Base-by-base conservation (phyloP, 352 stramenopile genomes). In the Peronospora farinosa region DNA sequence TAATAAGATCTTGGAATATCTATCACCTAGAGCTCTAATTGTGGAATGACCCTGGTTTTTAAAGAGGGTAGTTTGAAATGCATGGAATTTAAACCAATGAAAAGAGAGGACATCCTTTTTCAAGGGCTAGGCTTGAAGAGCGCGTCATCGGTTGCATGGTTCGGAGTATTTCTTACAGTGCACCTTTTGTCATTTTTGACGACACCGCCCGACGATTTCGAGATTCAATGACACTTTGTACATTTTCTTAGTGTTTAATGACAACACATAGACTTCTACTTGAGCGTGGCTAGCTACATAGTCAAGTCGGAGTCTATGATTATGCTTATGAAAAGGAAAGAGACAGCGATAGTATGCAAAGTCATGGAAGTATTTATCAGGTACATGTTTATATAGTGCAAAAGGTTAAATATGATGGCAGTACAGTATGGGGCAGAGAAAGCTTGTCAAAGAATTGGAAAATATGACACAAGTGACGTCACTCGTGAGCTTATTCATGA, bases 1-100 rank as follows among this genome's bases (percentile, higher is more conserved):
- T 5, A n/a, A n/a, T 7, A 7, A 7, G 23, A n/a, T n/a, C n/a
- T n/a, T n/a, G n/a, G n/a, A n/a, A n/a, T n/a, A n/a, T n/a, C n/a
- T 27, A 7, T 65, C 42, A 30, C 52, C 47, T 69, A 47, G 27
- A 58, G 65, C 62, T 60, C 62, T 50, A 64, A 58, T 74, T 74
- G 65, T 33, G 54, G 57, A 72, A 74, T 74, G 65, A 47, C 16
- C n/a, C 28, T 10, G 36, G 28, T 17, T 31, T n/a, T 27, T 37
- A 16, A 28, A 32, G 28, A 15, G 31, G 11, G 31, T n/a, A 12
- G 31, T 21, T 21, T 57, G 47, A 51, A 48, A 47, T 5, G 32
- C 41, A 47, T 47, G 7, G n/a, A 5, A 40, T 53, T 60, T 59
- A 7, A 23, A 35, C 38, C 43, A 59, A 59, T 48, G n/a, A 47